A percentile compares a stretch with the other conserved stretches of the same genome.
phyloP scores from a whole-genome alignment of 805 yeast genomes.

The Saccharomycopsis synnaedendra region DNA sequence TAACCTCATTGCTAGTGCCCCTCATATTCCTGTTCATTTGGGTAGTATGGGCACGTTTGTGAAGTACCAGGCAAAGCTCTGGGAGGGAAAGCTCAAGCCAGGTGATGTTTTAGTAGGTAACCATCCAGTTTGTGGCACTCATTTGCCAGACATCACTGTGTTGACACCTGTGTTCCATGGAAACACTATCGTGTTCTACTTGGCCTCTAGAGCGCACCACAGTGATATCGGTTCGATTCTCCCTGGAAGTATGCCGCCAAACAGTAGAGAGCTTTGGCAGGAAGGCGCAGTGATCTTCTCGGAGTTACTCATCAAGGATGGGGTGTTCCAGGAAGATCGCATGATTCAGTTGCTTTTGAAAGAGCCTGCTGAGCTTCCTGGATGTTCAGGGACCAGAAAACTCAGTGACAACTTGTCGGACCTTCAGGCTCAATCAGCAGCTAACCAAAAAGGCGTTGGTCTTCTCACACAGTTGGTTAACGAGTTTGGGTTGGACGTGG shows the following conservation, averaged over 20 bases:
- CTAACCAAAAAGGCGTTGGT: constrained; percentile 75
- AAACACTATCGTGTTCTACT: constrained; percentile 60
- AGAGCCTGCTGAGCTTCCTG: constrained; percentile 73
- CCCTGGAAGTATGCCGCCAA: constrained; percentile 94
- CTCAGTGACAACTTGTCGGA: constrained; percentile 77
- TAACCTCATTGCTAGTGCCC: constrained; percentile 79
- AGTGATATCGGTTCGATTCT: constrained; percentile 90
- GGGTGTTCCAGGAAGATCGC: constrained; percentile 64
- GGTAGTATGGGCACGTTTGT: constrained; percentile 83
- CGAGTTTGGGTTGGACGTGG: constrained; percentile 50
- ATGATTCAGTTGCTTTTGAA: constrained; percentile 49
- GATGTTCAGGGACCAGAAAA: constrained; percentile 84
- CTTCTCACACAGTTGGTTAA: constrained; percentile 46
- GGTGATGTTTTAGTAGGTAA: constrained; percentile 75
- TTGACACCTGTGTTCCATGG: constrained; percentile 79
- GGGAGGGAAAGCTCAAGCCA: constrained; percentile 52
- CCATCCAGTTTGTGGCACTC: constrained; percentile 79
- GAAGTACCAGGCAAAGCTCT: constrained; percentile 46
- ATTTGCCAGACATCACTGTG: constrained; percentile 83
- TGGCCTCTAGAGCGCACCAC: constrained; percentile 93
- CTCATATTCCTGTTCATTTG: constrained; percentile 78
- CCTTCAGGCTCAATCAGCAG: constrained; percentile 77
- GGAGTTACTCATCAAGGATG: constrained; percentile 59
- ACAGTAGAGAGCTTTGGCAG: constrained; percentile 71
- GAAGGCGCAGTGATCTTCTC: constrained; percentile 87